Percentiles rank a stretch among this genome's conserved stretches.
These are phyloP conservation scores for Trichoderma oligosporum DNA, from an alignment of 2,329 filamentous ascomycete species.

Conservation along the genomic window DNA sequence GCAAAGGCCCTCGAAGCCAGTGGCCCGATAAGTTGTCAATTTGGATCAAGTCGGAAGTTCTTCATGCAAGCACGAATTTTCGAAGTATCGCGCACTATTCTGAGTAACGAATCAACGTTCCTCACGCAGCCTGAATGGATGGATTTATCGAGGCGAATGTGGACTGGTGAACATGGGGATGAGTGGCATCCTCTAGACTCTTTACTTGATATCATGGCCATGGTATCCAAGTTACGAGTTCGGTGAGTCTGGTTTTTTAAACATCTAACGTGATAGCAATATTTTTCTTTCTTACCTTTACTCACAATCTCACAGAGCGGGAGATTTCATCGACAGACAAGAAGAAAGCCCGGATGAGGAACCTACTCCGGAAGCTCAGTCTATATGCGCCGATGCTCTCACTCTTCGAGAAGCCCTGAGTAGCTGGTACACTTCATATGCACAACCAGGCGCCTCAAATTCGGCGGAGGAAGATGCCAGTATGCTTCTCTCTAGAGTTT, in stretches of 20 bases:
- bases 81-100: slow-evolving; percentile 27
- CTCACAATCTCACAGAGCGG: not conserved
- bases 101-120: slow-evolving; percentile 27
- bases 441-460: not conserved
- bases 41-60: slow-evolving; percentile 27
- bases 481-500: slow-evolving; percentile 25
- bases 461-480: slow-evolving; percentile 18
- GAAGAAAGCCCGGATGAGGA: not conserved
- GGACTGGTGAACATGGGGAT: not conserved
- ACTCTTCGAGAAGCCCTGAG: slow-evolving; percentile 15
- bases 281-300: not conserved
- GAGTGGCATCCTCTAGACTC: slow-evolving; percentile 22
- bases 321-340: not conserved
- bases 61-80: slow-evolving; percentile 31
- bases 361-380: not conserved
- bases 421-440: slow-evolving; percentile 21
- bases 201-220: slow-evolving; percentile 32
- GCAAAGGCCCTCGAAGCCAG: slow-evolving; percentile 30
- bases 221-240: slow-evolving; percentile 31
- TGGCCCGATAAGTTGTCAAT: slow-evolving; percentile 27
- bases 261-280: not conserved
- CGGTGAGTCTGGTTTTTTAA: slow-evolving; percentile 26
- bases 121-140: slow-evolving; percentile 26
- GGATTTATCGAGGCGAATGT: slow-evolving; percentile 12
- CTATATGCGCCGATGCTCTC: slow-evolving; percentile 2